Base-by-base conservation (phyloP, 2,329 filamentous ascomycete species). In the Talaromyces sp. region DNA sequence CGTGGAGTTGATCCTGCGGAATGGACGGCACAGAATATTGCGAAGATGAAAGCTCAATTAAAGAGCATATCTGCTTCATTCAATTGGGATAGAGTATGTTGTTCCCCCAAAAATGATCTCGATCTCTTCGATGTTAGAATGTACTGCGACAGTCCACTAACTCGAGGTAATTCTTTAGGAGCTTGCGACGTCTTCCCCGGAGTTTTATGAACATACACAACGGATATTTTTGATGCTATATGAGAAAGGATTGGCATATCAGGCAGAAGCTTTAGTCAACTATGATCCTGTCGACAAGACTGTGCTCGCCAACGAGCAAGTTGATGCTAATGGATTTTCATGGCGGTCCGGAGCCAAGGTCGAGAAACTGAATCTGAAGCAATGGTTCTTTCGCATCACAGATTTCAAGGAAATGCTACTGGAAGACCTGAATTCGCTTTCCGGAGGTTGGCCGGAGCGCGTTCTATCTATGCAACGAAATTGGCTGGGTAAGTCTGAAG, bases 341-440 rank as follows among this genome's bases (percentile, higher is more conserved):
- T 96, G 91, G 91, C 84, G 91, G 51, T 94, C 90, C 1, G 91
- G 91, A 9, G 91, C 89, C 45, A 86, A 88, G 68, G 90, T 95
- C 16, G 88, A 94, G 72, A 89, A 91, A 74, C 79, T 84, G 54
- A 83, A 84, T 61, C 77, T 95, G 43, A 90, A 89, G 73, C 91
- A 96, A 71, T 96, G 91, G 91, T 96, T 95, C 70, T 84, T 96
- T 58, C 86, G 86, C 57, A 95, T 94, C 65, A 93, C 90, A 3
- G 82, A 84, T 44, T 94, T 89, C 66, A 85, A 89, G 56, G 86
- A 93, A 49, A 78, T 83, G 3, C 76, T 96, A 7, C 76, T 95
- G 22, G 76, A 85, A 24, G 90, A 90, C 57, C 79, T 96, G 1
- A 83, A 90, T 27, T 72, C 77, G 3, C 78, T 96, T 32, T 78